Conservation (phyloP, 169 alveolate genomes). For the Eimeria sp. region DNA sequence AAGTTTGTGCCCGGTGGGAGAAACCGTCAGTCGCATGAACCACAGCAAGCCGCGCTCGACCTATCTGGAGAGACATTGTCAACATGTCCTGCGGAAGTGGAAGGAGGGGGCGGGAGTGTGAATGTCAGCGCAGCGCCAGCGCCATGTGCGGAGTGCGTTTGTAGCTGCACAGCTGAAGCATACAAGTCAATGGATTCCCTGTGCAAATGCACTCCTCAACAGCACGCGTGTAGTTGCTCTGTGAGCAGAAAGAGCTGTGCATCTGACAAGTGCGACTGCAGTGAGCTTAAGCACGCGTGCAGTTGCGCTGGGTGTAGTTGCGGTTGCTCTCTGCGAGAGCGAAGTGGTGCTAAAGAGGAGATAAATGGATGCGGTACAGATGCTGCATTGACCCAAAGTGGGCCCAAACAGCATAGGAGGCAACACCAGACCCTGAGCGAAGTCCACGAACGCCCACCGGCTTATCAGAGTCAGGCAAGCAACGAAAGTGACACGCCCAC, state of each 20-base stretch:
- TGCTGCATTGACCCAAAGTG: neutral
- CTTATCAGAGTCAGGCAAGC: neutral
- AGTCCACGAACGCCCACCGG: neutral
- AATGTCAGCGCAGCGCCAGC: conserved; percentile 8
- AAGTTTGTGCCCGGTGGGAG: conserved; percentile 16
- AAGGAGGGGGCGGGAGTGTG: neutral
- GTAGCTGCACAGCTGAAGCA: conserved; percentile 27
- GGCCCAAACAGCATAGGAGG: neutral
- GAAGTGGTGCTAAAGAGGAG: neutral
- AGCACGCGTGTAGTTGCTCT: neutral
- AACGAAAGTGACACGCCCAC: neutral
- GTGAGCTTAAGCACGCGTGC: neutral
- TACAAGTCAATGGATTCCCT: neutral
- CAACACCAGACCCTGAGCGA: neutral
- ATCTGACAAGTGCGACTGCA: neutral
- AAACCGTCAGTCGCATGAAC: neutral
- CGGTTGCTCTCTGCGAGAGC: neutral
- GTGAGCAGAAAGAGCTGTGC: neutral
- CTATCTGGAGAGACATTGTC: neutral
- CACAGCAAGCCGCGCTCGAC: neutral
- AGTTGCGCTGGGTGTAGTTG: neutral
- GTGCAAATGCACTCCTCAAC: conserved; percentile 11
- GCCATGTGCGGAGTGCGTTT: neutral
- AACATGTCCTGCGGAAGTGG: neutral
- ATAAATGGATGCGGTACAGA: neutral